Percentiles rank a stretch among this genome's conserved stretches.
Conservation (phyloP, 345 rosid species). For the Jatropha curcas region DNA sequence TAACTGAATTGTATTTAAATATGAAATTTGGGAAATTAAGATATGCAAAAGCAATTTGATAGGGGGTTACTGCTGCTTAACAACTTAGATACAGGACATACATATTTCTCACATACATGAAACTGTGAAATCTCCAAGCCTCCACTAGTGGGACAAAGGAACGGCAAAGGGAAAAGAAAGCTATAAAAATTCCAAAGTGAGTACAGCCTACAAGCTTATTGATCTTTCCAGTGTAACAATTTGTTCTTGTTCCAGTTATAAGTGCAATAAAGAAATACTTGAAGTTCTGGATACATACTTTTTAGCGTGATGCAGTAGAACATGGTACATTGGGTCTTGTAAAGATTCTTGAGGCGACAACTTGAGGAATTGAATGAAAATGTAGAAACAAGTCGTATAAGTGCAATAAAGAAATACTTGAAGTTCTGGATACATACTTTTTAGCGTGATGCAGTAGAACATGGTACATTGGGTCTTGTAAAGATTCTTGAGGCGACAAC, state of each 20-base stretch:
- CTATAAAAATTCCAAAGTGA: neutral
- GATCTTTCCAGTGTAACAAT: neutral
- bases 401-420: neutral
- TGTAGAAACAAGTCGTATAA: conserved; percentile 49
- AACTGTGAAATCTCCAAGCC: too few relatives aligned
- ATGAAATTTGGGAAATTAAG: neutral
- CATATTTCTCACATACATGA: neutral
- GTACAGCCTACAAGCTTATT: neutral
- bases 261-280: neutral
- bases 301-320: conserved; percentile 46
- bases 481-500: conserved; percentile 63
- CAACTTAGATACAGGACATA: neutral
- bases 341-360: conserved; percentile 63
- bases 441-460: conserved; percentile 46
- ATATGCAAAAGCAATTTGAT: neutral
- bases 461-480: conserved; percentile 67
- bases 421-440: conserved; percentile 48
- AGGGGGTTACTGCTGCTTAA: neutral
- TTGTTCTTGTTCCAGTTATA: too few relatives aligned
- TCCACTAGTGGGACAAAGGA: too few relatives aligned
- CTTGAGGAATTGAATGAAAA: conserved; percentile 67
- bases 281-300: conserved; percentile 46
- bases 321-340: conserved; percentile 68
- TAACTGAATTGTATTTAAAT: neutral
- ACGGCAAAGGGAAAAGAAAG: too few relatives aligned